Evolutionary conservation across 2,329 filamentous ascomycete species (phyloP), one percentile per base, ranked within the genome.

Genomic region (Colletotrichum tanaceti): DNA sequence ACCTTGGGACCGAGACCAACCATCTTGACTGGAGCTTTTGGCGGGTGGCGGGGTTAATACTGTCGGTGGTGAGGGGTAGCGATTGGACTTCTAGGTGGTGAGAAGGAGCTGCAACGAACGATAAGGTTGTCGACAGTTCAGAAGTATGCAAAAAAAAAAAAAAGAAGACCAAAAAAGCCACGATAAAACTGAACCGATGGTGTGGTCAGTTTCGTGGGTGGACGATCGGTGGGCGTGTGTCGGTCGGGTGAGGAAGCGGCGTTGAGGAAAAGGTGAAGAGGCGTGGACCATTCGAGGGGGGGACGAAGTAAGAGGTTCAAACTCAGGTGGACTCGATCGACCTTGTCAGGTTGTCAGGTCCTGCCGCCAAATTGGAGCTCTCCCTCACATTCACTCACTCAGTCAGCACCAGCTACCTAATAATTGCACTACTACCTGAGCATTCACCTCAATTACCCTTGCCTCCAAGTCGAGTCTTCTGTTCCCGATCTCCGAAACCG

Each of bases 1-100:
- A 80, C 82, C 76, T 83, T 81, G 74, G 83, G 83, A 78, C 83
- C 83, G 71, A 85, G 78, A 72, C 83, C 83, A 74, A 85, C 83
- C 83, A 85, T 85, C 76, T 78, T 84, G 78, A 72, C 71, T 58
- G 74, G 65, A 70, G 46, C 63, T 28, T 62, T 13, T 55, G 32
- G 63, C 32, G 68, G 73, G 73, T 77, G 72, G 73, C 73, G 77
- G 76, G 79, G 77, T 77, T 63, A 63, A 71, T 58, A 52, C 28
- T 32, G 28, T 7, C 47, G 61, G 28, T 62, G 64, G 20, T 73
- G 70, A 60, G 72, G 68, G 63, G 66, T 68, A 32, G 61, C 49
- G 41, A 28, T 50, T 55, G 24, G 47, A 43, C 20, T 54, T 47
- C 32, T 38, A 66, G 49, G 22, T 50, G 44, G 20, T 35, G 41